These are phyloP conservation scores for Marasmius oreades DNA, from an alignment of 1,284 basidiomycete genomes.

Conservation along the genomic window DNA sequence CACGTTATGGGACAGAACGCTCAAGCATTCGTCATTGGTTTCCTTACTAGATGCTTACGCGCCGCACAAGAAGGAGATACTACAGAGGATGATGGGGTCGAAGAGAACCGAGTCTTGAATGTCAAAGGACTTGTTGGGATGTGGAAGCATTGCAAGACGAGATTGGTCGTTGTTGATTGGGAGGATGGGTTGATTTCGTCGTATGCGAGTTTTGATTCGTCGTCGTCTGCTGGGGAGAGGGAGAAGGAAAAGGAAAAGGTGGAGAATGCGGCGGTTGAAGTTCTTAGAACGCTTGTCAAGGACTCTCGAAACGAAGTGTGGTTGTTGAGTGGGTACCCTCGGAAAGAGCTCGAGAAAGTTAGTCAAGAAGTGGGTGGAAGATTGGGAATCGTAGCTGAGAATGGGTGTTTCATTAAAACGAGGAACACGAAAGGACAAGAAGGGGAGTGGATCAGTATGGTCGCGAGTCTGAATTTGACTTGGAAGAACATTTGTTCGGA, in stretches of 20 bases:
- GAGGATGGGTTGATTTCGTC: slow-evolving; percentile 69
- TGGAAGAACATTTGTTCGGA: slow-evolving; percentile 81
- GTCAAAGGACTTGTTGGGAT: slow-evolving; percentile 49
- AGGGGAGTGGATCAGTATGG: slow-evolving; percentile 72
- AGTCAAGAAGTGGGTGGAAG: slow-evolving; percentile 52
- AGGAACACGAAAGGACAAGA: slow-evolving; percentile 31
- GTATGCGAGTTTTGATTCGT: slow-evolving; percentile 1
- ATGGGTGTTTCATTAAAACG: slow-evolving; percentile 82
- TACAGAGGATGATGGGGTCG: neutral
- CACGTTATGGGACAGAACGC: slow-evolving; percentile 88
- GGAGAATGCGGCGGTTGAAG: slow-evolving; percentile 50
- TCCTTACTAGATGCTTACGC: slow-evolving; percentile 71
- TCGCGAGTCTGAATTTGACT: slow-evolving; percentile 71
- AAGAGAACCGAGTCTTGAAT: slow-evolving; percentile 37
- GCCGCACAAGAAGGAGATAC: slow-evolving; percentile 53
- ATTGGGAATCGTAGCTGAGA: slow-evolving; percentile 83
- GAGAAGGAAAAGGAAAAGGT: slow-evolving; percentile 36
- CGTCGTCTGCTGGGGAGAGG: slow-evolving; percentile 44
- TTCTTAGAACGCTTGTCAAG: slow-evolving; percentile 59
- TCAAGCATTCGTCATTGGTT: slow-evolving; percentile 78
- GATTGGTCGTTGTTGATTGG: slow-evolving; percentile 75
- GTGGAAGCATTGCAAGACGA: slow-evolving; percentile 59
- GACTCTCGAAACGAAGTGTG: slow-evolving; percentile 78
- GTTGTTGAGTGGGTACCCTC: slow-evolving; percentile 74
- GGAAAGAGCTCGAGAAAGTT: slow-evolving; percentile 61